These are phyloP conservation scores for Mortierella sp. DNA, from an alignment of 371 early-diverging fungal genomes.

Conservation along the genomic window DNA sequence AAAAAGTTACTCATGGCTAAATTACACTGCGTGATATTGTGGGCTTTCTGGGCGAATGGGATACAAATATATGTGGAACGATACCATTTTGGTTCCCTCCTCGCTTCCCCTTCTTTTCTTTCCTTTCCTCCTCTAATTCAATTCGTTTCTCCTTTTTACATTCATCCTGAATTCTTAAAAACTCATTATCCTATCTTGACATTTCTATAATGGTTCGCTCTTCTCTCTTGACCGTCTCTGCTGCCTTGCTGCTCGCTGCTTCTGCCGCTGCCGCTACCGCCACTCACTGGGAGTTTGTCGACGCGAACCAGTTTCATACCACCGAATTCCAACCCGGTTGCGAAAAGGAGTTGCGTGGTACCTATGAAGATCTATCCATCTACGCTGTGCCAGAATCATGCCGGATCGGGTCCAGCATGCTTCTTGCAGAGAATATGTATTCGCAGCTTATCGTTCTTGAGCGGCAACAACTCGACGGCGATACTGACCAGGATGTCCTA, in stretches of 20 bases:
- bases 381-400: conserved; percentile 42
- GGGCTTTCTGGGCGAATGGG: not conserved
- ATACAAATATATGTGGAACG: not conserved
- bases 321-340: conserved; percentile 29
- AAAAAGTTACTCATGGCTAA: not conserved
- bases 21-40: not conserved
- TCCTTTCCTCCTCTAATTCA: not conserved
- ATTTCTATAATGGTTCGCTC: conserved; percentile 43
- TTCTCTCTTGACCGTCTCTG: conserved; percentile 31
- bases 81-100: not conserved
- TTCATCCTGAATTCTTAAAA: not conserved
- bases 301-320: conserved; percentile 29
- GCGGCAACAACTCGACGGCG: conserved; percentile 49
- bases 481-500: conserved; percentile 23
- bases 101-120: not conserved
- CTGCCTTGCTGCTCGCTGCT: conserved; percentile 38
- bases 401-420: conserved; percentile 16
- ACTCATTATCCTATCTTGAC: not conserved
- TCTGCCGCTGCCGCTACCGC: conserved; percentile 11
- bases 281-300: conserved; percentile 48
- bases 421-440: conserved; percentile 31
- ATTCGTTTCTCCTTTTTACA: not conserved
- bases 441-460: conserved; percentile 50
- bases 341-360: conserved; percentile 40
- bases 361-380: conserved; percentile 52